These are phyloP conservation scores for Acrocalymma vagum DNA, from an alignment of 2,329 filamentous ascomycete genomes.

Conservation along the genomic window DNA sequence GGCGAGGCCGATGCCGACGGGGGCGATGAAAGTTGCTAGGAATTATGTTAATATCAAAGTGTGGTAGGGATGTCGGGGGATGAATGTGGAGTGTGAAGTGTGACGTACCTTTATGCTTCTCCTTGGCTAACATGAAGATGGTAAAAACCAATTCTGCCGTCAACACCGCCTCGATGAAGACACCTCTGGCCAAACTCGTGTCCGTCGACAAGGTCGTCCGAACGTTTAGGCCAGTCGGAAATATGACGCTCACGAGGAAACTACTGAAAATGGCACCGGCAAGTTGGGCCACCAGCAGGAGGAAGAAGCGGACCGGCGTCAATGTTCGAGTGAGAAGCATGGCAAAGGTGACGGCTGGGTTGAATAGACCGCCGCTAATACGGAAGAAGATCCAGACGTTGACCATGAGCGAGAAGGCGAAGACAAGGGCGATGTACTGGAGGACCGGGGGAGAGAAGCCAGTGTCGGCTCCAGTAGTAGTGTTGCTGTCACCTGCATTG, in stretches of 20 bases:
- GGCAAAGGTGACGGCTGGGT: constrained; percentile 43
- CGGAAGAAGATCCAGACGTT: constrained; percentile 52
- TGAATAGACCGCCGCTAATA: constrained; percentile 43
- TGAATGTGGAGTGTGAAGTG: neutral
- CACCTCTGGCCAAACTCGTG: constrained; percentile 53
- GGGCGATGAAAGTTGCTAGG: constrained; percentile 71
- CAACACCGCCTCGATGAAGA: constrained; percentile 53
- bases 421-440: constrained; percentile 48
- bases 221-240: constrained; percentile 56
- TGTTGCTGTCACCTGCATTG: constrained; percentile 43
- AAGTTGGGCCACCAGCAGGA: constrained; percentile 56
- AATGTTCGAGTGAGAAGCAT: constrained; percentile 51
- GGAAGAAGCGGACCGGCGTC: constrained; percentile 49
- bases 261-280: constrained; percentile 55
- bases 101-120: constrained; percentile 68
- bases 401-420: constrained; percentile 48
- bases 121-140: constrained; percentile 69
- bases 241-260: constrained; percentile 54
- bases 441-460: constrained; percentile 55
- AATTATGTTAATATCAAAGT: constrained; percentile 6
- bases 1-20: constrained; percentile 74
- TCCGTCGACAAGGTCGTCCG: constrained; percentile 52
- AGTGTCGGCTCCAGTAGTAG: constrained; percentile 54
- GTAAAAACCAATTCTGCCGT: constrained; percentile 49
- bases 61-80: neutral